These are phyloP conservation scores for Lactarius vividus DNA, from an alignment of 768 basidiomycete species.

Conservation along the genomic window DNA sequence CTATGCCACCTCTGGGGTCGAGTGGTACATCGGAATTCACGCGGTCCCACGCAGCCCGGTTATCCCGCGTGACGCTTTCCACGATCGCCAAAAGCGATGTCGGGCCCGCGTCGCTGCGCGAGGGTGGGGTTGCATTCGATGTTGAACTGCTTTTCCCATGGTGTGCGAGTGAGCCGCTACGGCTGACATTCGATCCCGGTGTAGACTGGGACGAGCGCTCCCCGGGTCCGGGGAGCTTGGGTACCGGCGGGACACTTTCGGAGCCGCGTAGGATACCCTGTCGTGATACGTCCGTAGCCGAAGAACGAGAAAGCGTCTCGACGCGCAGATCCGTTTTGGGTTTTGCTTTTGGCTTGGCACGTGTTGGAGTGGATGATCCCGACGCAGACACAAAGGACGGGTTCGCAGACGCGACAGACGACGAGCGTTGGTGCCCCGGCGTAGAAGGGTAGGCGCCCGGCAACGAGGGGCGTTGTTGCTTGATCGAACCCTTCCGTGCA, in stretches of 20 bases:
- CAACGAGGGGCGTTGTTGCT: not conserved
- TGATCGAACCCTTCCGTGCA: constrained; percentile 15
- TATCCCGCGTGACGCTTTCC: constrained; percentile 51
- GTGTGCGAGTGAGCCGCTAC: not conserved
- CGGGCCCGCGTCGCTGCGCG: constrained; percentile 3
- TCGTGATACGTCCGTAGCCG: constrained; percentile 15
- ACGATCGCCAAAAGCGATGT: constrained; percentile 61
- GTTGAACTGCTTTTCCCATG: constrained; percentile 9
- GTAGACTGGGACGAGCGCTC: not conserved
- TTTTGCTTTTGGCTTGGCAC: constrained; percentile 3
- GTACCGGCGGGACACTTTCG: constrained; percentile 2
- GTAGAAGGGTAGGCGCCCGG: not conserved
- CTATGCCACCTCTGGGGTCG: too few species aligned
- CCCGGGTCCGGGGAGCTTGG: not conserved
- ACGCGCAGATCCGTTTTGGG: constrained; percentile 16
- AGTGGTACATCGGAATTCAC: constrained; percentile 2
- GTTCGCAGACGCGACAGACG: not conserved
- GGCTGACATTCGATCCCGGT: not conserved
- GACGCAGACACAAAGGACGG: not conserved
- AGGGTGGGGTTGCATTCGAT: constrained; percentile 9
- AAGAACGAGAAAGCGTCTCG: constrained; percentile 16
- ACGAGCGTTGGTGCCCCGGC: constrained; percentile 6
- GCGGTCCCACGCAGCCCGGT: constrained; percentile 34
- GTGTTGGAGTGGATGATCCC: constrained; percentile 2
- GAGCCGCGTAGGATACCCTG: constrained; percentile 15